Conservation (phyloP, 2,329 filamentous ascomycete species). For the Xylaria sp. region DNA sequence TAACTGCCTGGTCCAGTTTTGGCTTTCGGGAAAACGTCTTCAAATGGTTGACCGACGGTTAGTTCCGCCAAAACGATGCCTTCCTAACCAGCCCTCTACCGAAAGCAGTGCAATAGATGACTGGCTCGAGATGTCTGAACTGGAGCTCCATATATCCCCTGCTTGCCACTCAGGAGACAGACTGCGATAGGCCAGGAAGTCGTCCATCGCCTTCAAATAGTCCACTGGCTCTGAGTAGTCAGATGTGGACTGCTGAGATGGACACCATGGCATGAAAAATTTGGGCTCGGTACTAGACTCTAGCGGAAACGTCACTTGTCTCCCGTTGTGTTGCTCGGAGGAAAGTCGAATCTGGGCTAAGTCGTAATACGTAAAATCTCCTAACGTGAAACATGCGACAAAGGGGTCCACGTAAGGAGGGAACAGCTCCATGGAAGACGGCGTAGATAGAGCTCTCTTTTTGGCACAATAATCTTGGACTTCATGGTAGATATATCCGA, state of each 20-base stretch:
- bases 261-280: not conserved
- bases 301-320: not conserved
- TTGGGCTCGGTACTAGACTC: not conserved
- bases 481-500: slow-evolving; percentile 8
- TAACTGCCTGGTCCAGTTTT: slow-evolving; percentile 4
- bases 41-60: not conserved
- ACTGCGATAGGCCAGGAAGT: too few species aligned
- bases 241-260: not conserved
- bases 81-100: not conserved
- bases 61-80: not conserved
- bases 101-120: not conserved
- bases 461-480: not conserved
- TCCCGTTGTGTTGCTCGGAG: not conserved
- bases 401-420: slow-evolving; percentile 5
- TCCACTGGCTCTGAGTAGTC: not conserved
- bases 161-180: too few species aligned
- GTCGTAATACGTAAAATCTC: slow-evolving; percentile 7
- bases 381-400: not conserved
- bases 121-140: too few species aligned
- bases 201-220: too few species aligned
- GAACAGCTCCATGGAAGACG: slow-evolving; percentile 2
- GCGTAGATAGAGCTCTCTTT: not conserved
- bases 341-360: not conserved
- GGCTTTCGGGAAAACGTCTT: not conserved
- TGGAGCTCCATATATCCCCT: too few species aligned